Base-by-base conservation (phyloP, 768 basidiomycete genomes). In the Basidioascus undulatus region DNA sequence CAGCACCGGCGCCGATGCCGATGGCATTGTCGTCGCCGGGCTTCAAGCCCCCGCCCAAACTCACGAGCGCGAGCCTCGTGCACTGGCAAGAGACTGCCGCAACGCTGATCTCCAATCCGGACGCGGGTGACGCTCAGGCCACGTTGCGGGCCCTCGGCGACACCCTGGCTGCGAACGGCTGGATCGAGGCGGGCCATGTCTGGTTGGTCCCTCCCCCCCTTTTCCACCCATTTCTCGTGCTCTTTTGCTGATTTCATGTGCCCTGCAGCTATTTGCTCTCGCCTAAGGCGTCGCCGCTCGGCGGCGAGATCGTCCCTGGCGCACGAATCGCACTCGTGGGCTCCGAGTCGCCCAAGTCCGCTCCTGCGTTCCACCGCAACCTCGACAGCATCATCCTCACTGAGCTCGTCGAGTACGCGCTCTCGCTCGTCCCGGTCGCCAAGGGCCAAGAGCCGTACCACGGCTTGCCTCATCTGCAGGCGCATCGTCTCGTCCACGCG, bases 361-460 rank as follows among this genome's bases (percentile, higher is more conserved):
- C 30, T 65, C 70, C 0, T 63, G 58, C 39, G 12, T 72, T 71
- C 53, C 59, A 62, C 53, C 70, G 67, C 13, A 24, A 84, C 52
- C 59, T 65, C 2, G 86, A 92, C 52, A 61, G 76, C 3, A 62
- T 84, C 37, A 70, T 87, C 44, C 69, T 92, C 48, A 74, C 84
- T 3, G 92, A 98, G 60, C 74, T 92, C 36, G 62, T 74, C 12
- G 92, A 98, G 60, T 96, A 83, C 55, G 87, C 82, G 0, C 53
- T 84, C 34, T 81, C 81, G 6, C 59, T 89, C 30, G 63, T 68
- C n/a, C 60, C 75, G 4, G 57, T 67, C 1, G 51, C 64, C 2
- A 92, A 92, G 59, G 81, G 86, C 11, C 82, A 86, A 53, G 89
- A 96, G 38, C 49, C 71, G 4, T 87, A 83, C 55, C 58, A 61